phyloP scores from a whole-genome alignment of 2,329 filamentous ascomycete genomes.

The Teratosphaeria viscida region DNA sequence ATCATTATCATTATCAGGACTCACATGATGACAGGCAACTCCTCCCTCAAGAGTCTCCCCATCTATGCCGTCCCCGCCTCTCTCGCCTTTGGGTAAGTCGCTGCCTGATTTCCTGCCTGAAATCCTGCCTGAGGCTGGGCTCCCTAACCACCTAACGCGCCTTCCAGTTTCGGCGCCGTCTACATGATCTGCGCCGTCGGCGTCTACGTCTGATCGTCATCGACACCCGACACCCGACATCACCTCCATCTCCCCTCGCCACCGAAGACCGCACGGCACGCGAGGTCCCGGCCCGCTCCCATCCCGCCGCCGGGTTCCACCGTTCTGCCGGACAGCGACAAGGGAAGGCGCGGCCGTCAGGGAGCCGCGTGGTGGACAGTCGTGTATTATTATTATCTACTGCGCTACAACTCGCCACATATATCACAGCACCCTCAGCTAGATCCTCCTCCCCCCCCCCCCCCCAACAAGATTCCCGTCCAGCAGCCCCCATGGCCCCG shows the following conservation, averaged over 20 bases:
- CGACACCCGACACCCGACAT: not conserved
- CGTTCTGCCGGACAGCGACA: not conserved
- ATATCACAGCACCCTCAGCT: not conserved
- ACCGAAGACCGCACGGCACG: not conserved
- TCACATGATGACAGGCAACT: conserved; percentile 54
- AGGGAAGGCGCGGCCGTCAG: conserved; percentile 1
- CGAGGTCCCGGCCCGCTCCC: not conserved
- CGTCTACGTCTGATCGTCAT: conserved; percentile 70
- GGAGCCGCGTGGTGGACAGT: conserved; percentile 15
- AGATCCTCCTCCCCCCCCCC: not conserved
- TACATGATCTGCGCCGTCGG: conserved; percentile 99
- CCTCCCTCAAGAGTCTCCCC: conserved; percentile 65
- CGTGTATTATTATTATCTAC: conserved; percentile 4
- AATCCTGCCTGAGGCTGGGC: conserved; percentile 8
- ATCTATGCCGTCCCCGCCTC: conserved; percentile 78
- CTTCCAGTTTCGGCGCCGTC: conserved; percentile 71
- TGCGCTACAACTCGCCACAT: conserved; percentile 3
- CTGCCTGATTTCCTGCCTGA: not conserved
- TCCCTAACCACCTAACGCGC: conserved; percentile 8
- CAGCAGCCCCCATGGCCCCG: conserved; percentile 24
- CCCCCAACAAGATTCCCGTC: not conserved
- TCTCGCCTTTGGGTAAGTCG: conserved; percentile 71
- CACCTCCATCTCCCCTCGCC: not conserved
- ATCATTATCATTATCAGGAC: not conserved
- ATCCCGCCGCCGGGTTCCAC: not conserved